Evolutionary conservation across 495 filamentous ascomycete genomes (phyloP), one percentile per base, ranked within the genome.

Genomic region (Aspergillus carlsbadensis): DNA sequence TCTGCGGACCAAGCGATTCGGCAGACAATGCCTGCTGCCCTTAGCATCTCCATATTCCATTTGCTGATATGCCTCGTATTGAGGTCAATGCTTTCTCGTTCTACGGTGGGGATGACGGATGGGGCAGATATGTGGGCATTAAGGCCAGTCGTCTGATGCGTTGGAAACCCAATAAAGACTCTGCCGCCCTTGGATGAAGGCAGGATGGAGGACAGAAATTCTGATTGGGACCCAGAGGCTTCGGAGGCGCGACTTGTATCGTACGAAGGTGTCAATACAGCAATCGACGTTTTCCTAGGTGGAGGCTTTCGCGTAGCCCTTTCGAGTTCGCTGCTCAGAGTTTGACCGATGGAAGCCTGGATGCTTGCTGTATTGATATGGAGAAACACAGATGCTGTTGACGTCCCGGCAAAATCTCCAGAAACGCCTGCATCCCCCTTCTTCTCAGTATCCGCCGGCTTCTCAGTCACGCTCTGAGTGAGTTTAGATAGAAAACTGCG

Each of bases 51-150:
- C n/a, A 87, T 73, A 66, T 99, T 99, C 95, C 95, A 99, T 29
- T 85, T 89, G 39, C 89, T 87, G 18, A 99, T 91, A 75, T 88
- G 92, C 44, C 91, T 86, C 40, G 95, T 94, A 71, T 98, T 98
- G 49, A 99, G 79, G 66, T 99, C 95, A 41, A 98, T 96, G 47
- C 87, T 91, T 70, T 99, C 95, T 52, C 95, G 84, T 74, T 99
- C 95, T n/a, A 98, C 95, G 0, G 95, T 99, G 3, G 95, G 95
- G 58, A 99, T 98, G 36, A 98, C 87, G 14, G 93, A 96, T 6
- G 92, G 92, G 1, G 95, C 95, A n/a, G 92, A 96, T n/a, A 99
- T 88, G 72, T 99, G 95, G 62, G 91, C 89, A 31, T 91, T 89
- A 11, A 92, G 85, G 22, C 92, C 92, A 3, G 95, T 99, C 1